Conservation (phyloP, 1,284 basidiomycete genomes). For the Taiwanofungus camphoratus region DNA sequence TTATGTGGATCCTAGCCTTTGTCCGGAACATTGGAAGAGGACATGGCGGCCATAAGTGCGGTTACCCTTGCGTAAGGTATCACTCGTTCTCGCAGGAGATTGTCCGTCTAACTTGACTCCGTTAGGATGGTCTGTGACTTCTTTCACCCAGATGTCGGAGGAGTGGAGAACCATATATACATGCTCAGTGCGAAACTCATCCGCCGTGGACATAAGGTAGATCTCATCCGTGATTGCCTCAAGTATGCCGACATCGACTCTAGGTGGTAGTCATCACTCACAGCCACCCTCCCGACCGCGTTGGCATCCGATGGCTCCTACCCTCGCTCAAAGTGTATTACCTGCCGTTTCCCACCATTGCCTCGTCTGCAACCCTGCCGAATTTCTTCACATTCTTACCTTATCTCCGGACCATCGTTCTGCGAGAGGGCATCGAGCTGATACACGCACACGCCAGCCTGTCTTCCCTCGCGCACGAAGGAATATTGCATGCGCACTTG, state of each 20-base stretch:
- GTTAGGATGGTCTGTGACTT: conserved; percentile 98
- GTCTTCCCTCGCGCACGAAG: conserved; percentile 89
- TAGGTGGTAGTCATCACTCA: conserved; percentile 96
- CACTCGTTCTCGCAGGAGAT: too few relatives aligned
- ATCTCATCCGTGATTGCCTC: conserved; percentile 1
- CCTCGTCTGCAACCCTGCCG: conserved; percentile 88
- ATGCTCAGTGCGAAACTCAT: conserved; percentile 86
- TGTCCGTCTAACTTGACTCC: too few relatives aligned
- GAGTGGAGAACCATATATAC: conserved; percentile 96
- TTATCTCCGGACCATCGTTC: conserved; percentile 82
- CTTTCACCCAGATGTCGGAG: conserved; percentile 92
- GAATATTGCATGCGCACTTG: conserved; percentile 81
- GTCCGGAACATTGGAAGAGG: too few relatives aligned
- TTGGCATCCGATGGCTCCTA: conserved; percentile 84
- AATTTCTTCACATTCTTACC: conserved; percentile 93
- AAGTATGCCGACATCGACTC: not conserved
- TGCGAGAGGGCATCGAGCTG: conserved; percentile 84
- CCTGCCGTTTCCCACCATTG: conserved; percentile 84
- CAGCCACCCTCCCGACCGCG: conserved; percentile 78
- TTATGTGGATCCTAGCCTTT: not conserved
- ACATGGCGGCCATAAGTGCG: too few relatives aligned
- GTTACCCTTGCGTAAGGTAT: too few relatives aligned
- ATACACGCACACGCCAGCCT: conserved; percentile 93
- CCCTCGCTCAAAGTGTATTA: conserved; percentile 93
- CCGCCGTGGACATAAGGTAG: conserved; percentile 80